A percentile compares a stretch with the other conserved stretches of the same genome.
Evolutionary conservation across 1,284 basidiomycete genomes (phyloP).

Genomic region (Trametes sp.): DNA sequence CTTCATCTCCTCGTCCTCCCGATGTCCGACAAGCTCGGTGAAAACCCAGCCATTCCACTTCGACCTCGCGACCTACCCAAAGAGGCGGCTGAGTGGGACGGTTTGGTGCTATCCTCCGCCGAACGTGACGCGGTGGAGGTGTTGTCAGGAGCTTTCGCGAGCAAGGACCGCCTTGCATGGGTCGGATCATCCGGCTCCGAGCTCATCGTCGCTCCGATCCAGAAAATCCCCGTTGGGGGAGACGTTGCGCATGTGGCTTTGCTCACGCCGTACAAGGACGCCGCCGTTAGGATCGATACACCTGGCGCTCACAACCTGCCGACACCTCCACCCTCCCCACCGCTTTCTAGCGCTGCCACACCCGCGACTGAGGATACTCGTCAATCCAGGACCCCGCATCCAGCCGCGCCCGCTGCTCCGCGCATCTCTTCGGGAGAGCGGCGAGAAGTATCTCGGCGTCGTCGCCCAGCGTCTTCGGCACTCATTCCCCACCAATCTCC

Average conservation of each 20-base stretch:
- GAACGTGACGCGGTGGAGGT: constrained; percentile 3
- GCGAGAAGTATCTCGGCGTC: neutral
- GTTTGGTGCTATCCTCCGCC: constrained; percentile 16
- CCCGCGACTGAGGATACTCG: neutral
- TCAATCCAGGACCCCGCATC: neutral
- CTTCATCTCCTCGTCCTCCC: constrained; percentile 25
- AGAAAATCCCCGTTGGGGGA: neutral
- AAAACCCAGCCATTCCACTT: constrained; percentile 2
- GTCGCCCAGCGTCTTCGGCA: constrained; percentile 10
- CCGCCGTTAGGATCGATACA: constrained; percentile 1
- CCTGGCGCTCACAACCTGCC: constrained; percentile 20
- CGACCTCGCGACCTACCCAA: constrained; percentile 2
- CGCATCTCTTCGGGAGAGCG: neutral
- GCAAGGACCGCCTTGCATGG: neutral
- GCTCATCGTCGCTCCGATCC: constrained; percentile 15
- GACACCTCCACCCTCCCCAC: constrained; percentile 37
- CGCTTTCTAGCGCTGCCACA: constrained; percentile 2
- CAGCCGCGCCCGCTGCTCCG: neutral
- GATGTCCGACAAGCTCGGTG: constrained; percentile 4
- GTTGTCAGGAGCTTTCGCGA: neutral
- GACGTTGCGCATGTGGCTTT: constrained; percentile 6
- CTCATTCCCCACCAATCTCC: constrained; percentile 18
- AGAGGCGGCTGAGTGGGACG: constrained; percentile 8
- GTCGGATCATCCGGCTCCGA: constrained; percentile 14
- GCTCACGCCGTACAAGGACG: constrained; percentile 14